These are phyloP conservation scores for Straminergon stramineum DNA, from an alignment of 225 moss, liverwort and hornwort genomes.

Conservation along the genomic window DNA sequence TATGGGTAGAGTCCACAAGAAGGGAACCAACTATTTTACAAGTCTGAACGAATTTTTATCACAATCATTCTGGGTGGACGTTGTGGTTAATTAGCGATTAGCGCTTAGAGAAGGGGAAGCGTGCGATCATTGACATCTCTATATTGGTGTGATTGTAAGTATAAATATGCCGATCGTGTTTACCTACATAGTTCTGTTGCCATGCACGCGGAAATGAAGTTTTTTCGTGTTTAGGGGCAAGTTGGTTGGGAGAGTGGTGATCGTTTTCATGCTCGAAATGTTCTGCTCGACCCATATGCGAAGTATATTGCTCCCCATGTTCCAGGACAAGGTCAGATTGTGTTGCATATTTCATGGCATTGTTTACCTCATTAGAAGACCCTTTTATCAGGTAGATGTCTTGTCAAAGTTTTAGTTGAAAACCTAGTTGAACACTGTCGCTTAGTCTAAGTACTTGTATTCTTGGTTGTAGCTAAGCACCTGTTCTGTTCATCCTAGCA, in stretches of 20 bases:
- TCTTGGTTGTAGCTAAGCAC: not conserved
- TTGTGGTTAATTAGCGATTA: not conserved
- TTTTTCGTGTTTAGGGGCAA: constrained; percentile 49
- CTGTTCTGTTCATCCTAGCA: constrained; percentile 12
- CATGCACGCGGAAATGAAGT: not conserved
- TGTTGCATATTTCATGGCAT: not conserved
- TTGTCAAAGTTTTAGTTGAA: not conserved
- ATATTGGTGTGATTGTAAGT: not conserved
- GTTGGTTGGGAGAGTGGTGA: constrained; percentile 82
- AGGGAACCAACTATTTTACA: not conserved
- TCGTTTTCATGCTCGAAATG: constrained; percentile 73
- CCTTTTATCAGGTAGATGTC: not conserved
- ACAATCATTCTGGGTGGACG: not conserved
- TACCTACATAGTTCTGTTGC: not conserved
- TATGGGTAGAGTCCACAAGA: not conserved
- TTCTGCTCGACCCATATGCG: constrained; percentile 86
- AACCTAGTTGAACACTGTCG: not conserved
- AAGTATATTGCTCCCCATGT: constrained; percentile 75
- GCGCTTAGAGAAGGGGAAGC: not conserved
- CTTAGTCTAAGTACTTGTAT: not conserved
- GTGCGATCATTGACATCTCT: not conserved
- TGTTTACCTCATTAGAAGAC: not conserved
- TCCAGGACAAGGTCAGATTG: constrained; percentile 69
- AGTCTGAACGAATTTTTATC: not conserved
- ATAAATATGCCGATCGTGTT: not conserved